Conservation (phyloP, 176 grass and related monocot genomes). For the Luzula sylvatica region DNA sequence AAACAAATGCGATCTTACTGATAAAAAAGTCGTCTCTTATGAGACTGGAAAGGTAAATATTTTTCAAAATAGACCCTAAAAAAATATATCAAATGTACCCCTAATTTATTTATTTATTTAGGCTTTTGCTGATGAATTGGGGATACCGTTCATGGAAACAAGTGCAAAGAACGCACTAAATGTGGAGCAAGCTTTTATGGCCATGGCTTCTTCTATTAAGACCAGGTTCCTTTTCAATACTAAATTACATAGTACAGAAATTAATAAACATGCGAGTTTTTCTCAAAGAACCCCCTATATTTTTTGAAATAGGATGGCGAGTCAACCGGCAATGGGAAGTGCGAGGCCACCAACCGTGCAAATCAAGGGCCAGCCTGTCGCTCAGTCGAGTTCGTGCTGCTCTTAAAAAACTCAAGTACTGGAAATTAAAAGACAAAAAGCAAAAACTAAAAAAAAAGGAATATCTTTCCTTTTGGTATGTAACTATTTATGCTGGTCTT, state of each 20-base stretch:
- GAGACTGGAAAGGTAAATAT: constrained; percentile 77
- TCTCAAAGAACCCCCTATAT: too few relatives aligned
- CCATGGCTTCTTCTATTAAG: constrained; percentile 61
- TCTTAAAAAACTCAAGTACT: constrained; percentile 30
- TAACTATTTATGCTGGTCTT: constrained; percentile 24
- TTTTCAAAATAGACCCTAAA: too few relatives aligned
- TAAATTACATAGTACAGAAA: too few relatives aligned
- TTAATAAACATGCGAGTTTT: too few relatives aligned
- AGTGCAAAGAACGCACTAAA: constrained; percentile 62
- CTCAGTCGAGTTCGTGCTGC: constrained; percentile 45
- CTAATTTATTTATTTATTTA: constrained; percentile 7
- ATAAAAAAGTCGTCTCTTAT: constrained; percentile 77
- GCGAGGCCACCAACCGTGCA: constrained; percentile 38
- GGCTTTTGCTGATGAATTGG: constrained; percentile 63
- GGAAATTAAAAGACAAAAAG: background rate
- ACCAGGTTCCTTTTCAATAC: constrained; percentile 28
- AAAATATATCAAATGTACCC: too few relatives aligned
- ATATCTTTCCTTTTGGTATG: constrained; percentile 18
- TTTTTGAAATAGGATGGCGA: constrained; percentile 48
- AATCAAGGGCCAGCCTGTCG: constrained; percentile 47
- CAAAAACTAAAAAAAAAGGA: background rate
- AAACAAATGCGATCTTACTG: constrained; percentile 75
- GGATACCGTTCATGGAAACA: constrained; percentile 74
- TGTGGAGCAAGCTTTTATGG: constrained; percentile 71
- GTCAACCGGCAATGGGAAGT: constrained; percentile 36